Evolutionary conservation across 345 rosid species (phyloP), one percentile per base, ranked within the genome.

Genomic region (Theobroma cacao): DNA sequence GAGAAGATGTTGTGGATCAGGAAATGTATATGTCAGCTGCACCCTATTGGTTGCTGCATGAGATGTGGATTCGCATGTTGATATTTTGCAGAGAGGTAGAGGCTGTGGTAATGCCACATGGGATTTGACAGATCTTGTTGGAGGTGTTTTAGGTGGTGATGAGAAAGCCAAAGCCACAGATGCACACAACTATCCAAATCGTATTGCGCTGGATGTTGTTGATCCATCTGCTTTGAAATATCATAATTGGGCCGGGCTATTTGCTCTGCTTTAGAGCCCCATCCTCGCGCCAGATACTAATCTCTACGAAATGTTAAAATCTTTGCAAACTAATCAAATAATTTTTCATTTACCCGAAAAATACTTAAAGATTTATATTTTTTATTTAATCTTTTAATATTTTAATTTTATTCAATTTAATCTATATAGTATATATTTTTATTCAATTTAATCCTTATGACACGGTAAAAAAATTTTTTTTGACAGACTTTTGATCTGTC

Each of bases 1-100:
- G 36, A 58, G 80, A 79, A 64, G 84, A 76, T 33, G 70, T 26
- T 76, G 76, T 78, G 79, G 88, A 84, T 92, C 48, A 87, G 88
- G 89, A 80, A 60, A 87, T 87, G 79, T 80, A 74, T 91, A 90
- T 77, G 78, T 88, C 89, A 82, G 85, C 76, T 67, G 34, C 13
- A 40, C 67, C 47, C 78, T 26, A 90, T 90, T 90, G 95, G 93
- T 64, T 24, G n/a, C 2, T 53, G 77, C 17, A 80, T 67, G 79
- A 78, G 66, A 43, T 74, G 77, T 72, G 41, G 92, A 92, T 90
- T 88, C 84, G 85, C 83, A 11, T 59, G 12, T 30, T 31, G 87
- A 90, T 80, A 80, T 81, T 80, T 77, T 60, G 20, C 33, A 62
- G 70, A 73, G 61, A 40, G 17, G 47, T 64, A 26, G 79, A 56